Conservation (phyloP, 139 green algal genomes). For the Closterium sp. region DNA sequence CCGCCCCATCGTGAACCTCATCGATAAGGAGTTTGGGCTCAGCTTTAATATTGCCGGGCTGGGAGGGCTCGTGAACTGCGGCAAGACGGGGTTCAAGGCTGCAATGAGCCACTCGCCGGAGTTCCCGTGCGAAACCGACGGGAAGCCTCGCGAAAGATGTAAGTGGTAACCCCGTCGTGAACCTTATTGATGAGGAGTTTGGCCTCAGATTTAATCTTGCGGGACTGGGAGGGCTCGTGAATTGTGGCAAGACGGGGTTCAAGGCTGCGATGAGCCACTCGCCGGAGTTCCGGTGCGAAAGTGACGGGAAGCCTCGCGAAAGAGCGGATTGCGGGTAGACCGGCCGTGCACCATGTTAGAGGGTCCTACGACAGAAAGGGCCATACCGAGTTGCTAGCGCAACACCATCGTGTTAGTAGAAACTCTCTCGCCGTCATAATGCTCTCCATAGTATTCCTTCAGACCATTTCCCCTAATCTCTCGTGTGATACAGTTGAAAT, state of each 20-base stretch:
- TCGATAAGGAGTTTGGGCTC: conserved; percentile 4
- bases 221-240: conserved; percentile 57
- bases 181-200: background rate
- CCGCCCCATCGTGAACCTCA: background rate
- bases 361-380: too few relatives aligned
- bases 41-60: conserved; percentile 2
- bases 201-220: conserved; percentile 1
- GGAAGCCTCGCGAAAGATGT: conserved; percentile 13
- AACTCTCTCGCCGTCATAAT: too few relatives aligned
- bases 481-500: too few relatives aligned
- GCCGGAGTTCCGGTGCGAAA: conserved; percentile 30
- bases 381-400: too few relatives aligned
- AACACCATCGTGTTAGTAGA: too few relatives aligned
- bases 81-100: conserved; percentile 35
- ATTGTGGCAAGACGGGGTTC: conserved; percentile 58
- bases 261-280: conserved; percentile 50
- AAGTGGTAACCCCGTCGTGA: background rate
- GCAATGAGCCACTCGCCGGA: conserved; percentile 55
- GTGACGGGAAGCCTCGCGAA: background rate
- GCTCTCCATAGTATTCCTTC: too few relatives aligned
- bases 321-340: too few relatives aligned
- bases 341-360: too few relatives aligned
- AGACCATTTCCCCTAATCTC: too few relatives aligned
- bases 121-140: conserved; percentile 14
- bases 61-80: conserved; percentile 66